These are phyloP conservation scores for Coriaria nepalensis DNA, from an alignment of 306 rosid species.

Conservation along the genomic window DNA sequence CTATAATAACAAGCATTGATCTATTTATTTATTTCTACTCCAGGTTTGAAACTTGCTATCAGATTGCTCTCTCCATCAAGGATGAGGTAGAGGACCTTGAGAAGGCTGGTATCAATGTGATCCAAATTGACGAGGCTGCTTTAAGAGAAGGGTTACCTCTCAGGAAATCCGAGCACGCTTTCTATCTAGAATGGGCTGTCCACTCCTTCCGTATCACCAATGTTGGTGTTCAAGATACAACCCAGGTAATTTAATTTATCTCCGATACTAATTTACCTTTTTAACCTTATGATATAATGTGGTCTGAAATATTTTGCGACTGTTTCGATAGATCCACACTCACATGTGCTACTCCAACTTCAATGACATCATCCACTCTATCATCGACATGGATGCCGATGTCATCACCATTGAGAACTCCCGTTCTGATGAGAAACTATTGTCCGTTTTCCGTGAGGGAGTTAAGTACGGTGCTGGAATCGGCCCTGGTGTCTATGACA, in stretches of 20 bases:
- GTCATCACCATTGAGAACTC: slow-evolving; percentile 95
- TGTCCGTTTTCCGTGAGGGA: slow-evolving; percentile 95
- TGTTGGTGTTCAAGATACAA: slow-evolving; percentile 57
- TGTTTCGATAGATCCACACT: slow-evolving; percentile 63
- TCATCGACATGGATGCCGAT: slow-evolving; percentile 85
- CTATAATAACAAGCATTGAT: slow-evolving; percentile 6
- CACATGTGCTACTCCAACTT: slow-evolving; percentile 98
- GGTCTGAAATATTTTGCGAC: background rate
- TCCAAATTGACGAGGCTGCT: slow-evolving; percentile 92
- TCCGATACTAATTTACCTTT: background rate
- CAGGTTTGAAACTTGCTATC: slow-evolving; percentile 75
- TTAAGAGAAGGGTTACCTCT: slow-evolving; percentile 79
- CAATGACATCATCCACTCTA: slow-evolving; percentile 87
- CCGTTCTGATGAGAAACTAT: slow-evolving; percentile 82
- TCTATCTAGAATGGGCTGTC: slow-evolving; percentile 93
- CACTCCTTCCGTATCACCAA: slow-evolving; percentile 88
- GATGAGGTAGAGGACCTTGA: slow-evolving; percentile 92
- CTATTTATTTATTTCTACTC: slow-evolving; percentile 4
- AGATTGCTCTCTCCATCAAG: slow-evolving; percentile 88
- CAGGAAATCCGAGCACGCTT: slow-evolving; percentile 77
- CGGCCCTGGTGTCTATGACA: slow-evolving; percentile 91
- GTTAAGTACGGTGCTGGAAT: slow-evolving; percentile 93
- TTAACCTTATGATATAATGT: too few relatives aligned
- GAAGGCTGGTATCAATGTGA: slow-evolving; percentile 58
- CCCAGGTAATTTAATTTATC: slow-evolving; percentile 45